A percentile compares a stretch with the other conserved stretches of the same genome.
Conservation (phyloP, 805 yeast genomes). For the Jamesozyma rosinii region DNA sequence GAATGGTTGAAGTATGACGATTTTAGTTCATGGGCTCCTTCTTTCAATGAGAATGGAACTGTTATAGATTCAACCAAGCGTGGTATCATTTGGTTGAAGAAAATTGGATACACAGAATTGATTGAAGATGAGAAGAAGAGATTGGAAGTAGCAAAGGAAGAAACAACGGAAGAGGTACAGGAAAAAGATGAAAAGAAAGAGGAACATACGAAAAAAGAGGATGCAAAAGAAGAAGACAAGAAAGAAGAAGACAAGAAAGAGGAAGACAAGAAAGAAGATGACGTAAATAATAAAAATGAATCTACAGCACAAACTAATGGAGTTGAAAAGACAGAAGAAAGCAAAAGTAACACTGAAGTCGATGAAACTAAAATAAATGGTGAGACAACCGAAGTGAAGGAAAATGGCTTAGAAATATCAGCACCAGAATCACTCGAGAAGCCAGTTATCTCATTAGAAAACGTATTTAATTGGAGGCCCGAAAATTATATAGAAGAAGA, state of each 20-base stretch:
- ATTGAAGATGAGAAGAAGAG: conserved; percentile 10
- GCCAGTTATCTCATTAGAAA: conserved; percentile 29
- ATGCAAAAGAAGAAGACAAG: conserved; percentile 1
- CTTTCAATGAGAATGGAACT: conserved; percentile 49
- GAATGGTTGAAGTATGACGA: conserved; percentile 52
- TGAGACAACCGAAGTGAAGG: conserved; percentile 4
- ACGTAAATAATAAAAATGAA: neutral
- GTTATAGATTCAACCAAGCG: conserved; percentile 44
- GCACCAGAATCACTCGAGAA: conserved; percentile 1
- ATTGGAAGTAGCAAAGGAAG: conserved; percentile 4
- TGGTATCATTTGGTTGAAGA: conserved; percentile 46
- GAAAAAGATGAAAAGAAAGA: conserved; percentile 2
- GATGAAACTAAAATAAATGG: neutral
- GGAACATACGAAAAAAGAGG: neutral
- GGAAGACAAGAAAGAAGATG: neutral
- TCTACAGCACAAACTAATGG: neutral
- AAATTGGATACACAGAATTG: conserved; percentile 39
- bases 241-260: neutral
- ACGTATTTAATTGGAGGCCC: conserved; percentile 44
- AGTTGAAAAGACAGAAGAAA: conserved; percentile 5
- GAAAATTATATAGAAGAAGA: conserved; percentile 41
- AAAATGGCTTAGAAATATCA: neutral
- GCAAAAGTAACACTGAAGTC: neutral
- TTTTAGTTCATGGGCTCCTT: conserved; percentile 54
- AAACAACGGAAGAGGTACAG: conserved; percentile 2